Evolutionary conservation across 768 basidiomycete genomes (phyloP).

Genomic region (Rossbeevera mucosa): DNA sequence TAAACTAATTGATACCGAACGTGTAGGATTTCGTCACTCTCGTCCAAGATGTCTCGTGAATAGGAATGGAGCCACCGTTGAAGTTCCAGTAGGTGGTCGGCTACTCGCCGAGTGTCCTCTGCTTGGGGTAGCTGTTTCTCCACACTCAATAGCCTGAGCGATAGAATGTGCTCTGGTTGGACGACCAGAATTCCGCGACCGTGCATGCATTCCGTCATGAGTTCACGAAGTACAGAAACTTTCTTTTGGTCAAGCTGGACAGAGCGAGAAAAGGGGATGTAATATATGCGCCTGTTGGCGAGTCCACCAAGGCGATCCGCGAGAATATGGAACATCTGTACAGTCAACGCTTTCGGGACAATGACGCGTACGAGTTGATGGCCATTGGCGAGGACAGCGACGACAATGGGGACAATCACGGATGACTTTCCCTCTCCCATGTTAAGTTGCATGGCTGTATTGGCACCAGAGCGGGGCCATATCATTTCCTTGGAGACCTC

Average conservation of each 20-base stretch:
- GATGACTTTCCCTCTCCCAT: slow-evolving; percentile 17
- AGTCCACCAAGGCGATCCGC: slow-evolving; percentile 30
- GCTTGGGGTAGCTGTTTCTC: slow-evolving; percentile 6
- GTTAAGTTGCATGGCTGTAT: slow-evolving; percentile 45
- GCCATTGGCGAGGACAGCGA: slow-evolving; percentile 25
- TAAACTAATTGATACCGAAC: slow-evolving; percentile 48
- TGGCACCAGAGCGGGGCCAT: slow-evolving; percentile 24
- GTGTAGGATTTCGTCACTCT: slow-evolving; percentile 37
- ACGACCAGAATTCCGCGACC: slow-evolving; percentile 39
- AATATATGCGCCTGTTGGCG: slow-evolving; percentile 31
- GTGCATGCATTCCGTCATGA: slow-evolving; percentile 28
- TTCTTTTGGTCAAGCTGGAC: slow-evolving; percentile 1
- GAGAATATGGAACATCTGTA: slow-evolving; percentile 33
- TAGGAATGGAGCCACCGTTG: slow-evolving; percentile 19
- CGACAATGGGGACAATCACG: slow-evolving; percentile 34
- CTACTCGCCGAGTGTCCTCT: slow-evolving; percentile 13
- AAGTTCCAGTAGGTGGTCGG: slow-evolving; percentile 15
- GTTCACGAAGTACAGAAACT: slow-evolving; percentile 1
- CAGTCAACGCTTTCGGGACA: slow-evolving; percentile 23
- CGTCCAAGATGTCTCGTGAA: slow-evolving; percentile 1
- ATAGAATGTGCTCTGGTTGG: slow-evolving; percentile 27
- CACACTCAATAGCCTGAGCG: background rate
- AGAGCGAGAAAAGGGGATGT: slow-evolving; percentile 30
- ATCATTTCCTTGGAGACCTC: slow-evolving; percentile 32
- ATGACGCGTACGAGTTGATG: slow-evolving; percentile 24